A percentile compares a stretch with the other conserved stretches of the same genome.
Conservation (phyloP, 1,139 yeast genomes). For the Candida tropicalis region DNA sequence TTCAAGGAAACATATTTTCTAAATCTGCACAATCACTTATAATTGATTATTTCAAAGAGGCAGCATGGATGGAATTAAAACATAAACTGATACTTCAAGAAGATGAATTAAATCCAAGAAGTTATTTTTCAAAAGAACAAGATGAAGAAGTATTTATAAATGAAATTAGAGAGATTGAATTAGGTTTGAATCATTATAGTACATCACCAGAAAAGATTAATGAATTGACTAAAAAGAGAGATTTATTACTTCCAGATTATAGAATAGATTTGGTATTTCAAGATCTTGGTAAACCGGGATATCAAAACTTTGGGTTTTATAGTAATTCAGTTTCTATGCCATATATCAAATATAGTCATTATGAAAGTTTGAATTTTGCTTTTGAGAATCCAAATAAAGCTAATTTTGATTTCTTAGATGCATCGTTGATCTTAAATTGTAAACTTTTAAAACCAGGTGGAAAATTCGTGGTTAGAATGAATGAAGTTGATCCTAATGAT, state of each 20-base stretch:
- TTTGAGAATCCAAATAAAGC: slow-evolving; percentile 30
- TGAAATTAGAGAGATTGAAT: slow-evolving; percentile 22
- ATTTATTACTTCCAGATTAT: slow-evolving; percentile 19
- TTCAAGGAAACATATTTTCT: slow-evolving; percentile 86
- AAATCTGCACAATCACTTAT: slow-evolving; percentile 65
- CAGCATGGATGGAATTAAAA: slow-evolving; percentile 25
- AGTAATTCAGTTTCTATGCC: slow-evolving; percentile 80
- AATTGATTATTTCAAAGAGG: slow-evolving; percentile 53
- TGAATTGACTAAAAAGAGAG: not conserved
- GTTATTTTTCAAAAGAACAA: slow-evolving; percentile 34
- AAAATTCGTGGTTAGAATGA: slow-evolving; percentile 70
- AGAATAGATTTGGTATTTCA: slow-evolving; percentile 67
- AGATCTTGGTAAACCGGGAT: slow-evolving; percentile 82
- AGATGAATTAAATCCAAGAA: slow-evolving; percentile 17
- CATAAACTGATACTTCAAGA: not conserved
- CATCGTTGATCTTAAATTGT: slow-evolving; percentile 76
- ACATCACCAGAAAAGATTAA: not conserved
- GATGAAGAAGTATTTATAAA: slow-evolving; percentile 22
- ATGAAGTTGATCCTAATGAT: slow-evolving; percentile 53
- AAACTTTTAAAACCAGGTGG: slow-evolving; percentile 73
- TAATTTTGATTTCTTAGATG: slow-evolving; percentile 77
- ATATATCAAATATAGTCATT: slow-evolving; percentile 37
- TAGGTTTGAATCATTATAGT: slow-evolving; percentile 6
- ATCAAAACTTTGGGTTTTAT: slow-evolving; percentile 66
- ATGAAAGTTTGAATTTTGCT: slow-evolving; percentile 30